phyloP scores from a whole-genome alignment of 768 basidiomycete species.

The Boletus subparvulus region DNA sequence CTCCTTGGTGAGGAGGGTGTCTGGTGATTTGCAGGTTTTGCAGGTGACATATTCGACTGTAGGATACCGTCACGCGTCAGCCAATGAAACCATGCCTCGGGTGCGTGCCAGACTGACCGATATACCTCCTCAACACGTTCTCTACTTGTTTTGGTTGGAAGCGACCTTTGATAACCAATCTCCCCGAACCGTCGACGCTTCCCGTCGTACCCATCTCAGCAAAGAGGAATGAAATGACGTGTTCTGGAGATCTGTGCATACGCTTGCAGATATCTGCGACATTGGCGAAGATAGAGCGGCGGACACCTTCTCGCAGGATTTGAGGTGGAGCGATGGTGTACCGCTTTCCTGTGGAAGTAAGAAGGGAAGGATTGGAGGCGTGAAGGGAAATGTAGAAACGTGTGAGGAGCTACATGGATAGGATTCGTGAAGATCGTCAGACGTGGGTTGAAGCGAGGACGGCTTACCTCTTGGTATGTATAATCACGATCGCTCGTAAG shows the following conservation, averaged over 20 bases:
- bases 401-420: constrained; percentile 66
- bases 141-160: constrained; percentile 99
- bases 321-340: constrained; percentile 97
- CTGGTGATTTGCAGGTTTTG: constrained; percentile 99
- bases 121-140: constrained; percentile 93
- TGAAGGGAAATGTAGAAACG: constrained; percentile 92
- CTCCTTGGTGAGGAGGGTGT: constrained; percentile 95
- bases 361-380: constrained; percentile 89
- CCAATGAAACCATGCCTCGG: neutral
- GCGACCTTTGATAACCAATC: constrained; percentile 94
- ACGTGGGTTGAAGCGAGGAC: neutral
- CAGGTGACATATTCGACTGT: constrained; percentile 98
- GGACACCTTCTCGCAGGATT: constrained; percentile 93
- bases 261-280: constrained; percentile 96
- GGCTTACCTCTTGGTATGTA: constrained; percentile 83
- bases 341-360: constrained; percentile 82
- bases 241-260: constrained; percentile 97
- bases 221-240: constrained; percentile 96
- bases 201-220: constrained; percentile 98
- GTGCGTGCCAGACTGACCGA: constrained; percentile 56
- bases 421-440: neutral
- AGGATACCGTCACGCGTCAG: neutral
- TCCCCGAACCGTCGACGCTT: constrained; percentile 86
- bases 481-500: constrained; percentile 92
- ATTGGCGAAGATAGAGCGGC: constrained; percentile 96